These are phyloP conservation scores for Nitzschia inconspicua DNA, from an alignment of 108 stramenopile genomes.

Conservation along the genomic window DNA sequence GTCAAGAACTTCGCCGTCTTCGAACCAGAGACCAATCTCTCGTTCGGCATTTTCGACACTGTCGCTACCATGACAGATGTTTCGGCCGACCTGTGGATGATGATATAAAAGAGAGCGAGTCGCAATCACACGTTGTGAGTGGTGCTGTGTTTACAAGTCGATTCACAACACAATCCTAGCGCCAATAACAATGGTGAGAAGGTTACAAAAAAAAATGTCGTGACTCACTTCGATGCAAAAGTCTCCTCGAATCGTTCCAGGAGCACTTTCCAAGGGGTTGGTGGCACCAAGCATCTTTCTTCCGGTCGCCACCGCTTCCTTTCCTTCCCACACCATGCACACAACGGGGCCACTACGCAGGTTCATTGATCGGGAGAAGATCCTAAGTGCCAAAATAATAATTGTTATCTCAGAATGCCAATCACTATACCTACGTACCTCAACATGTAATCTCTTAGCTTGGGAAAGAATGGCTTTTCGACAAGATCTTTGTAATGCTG, in stretches of 20 bases:
- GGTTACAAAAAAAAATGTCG: no score
- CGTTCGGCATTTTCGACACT: constrained; percentile 91
- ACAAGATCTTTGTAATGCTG: constrained; percentile 89
- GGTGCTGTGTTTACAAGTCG: no score
- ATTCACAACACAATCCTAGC: no score
- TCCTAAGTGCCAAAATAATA: background rate
- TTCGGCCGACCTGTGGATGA: constrained; percentile 82
- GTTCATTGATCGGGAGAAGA: no score
- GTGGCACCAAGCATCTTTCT: constrained; percentile 96
- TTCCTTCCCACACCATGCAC: constrained; percentile 94
- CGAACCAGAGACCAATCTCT: constrained; percentile 94
- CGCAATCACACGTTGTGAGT: no score
- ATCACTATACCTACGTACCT: constrained; percentile 4
- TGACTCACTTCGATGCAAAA: constrained; percentile 57
- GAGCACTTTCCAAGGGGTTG: constrained; percentile 85
- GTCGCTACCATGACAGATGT: constrained; percentile 89
- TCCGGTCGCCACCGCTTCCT: constrained; percentile 87
- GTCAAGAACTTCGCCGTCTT: constrained; percentile 71
- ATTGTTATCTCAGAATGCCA: background rate
- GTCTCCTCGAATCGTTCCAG: constrained; percentile 94
- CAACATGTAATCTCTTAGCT: constrained; percentile 91
- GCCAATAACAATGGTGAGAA: no score
- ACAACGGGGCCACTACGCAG: constrained; percentile 47
- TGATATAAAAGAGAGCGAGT: constrained; percentile 43
- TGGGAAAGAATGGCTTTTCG: constrained; percentile 92